Percentiles rank a stretch among this genome's conserved stretches.
These are phyloP conservation scores for Mentha longifolia DNA, from an alignment of 257 asterid genomes.

Conservation along the genomic window DNA sequence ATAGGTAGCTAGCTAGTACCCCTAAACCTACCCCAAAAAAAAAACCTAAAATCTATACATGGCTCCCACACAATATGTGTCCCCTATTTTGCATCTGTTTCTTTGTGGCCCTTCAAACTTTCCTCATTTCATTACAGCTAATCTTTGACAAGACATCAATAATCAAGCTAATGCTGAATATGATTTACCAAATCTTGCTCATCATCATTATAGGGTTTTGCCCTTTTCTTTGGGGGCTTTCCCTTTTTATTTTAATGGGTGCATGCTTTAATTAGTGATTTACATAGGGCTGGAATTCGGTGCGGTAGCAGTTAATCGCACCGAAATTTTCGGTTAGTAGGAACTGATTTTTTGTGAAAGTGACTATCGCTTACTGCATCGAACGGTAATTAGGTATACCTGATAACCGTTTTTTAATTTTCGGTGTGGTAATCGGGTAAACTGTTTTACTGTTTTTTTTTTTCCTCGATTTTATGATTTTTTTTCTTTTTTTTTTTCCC, in stretches of 20 bases:
- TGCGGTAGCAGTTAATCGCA: too few species aligned
- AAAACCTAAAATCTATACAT: constrained; percentile 3
- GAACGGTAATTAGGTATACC: too few species aligned
- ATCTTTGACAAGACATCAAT: constrained; percentile 38
- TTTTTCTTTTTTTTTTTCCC: too few species aligned
- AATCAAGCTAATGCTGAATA: constrained; percentile 14
- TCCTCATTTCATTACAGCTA: constrained; percentile 40
- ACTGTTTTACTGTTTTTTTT: too few species aligned
- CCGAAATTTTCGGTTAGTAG: too few species aligned
- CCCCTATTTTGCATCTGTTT: constrained; percentile 33
- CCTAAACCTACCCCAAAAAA: background rate
- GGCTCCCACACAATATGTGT: constrained; percentile 28
- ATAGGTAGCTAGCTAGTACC: background rate
- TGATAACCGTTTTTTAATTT: too few species aligned
- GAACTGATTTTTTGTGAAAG: too few species aligned
- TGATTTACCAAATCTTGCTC: constrained; percentile 26
- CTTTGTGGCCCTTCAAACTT: constrained; percentile 20
- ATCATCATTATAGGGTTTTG: constrained; percentile 23
- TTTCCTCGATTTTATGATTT: too few species aligned
- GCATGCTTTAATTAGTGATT: constrained; percentile 25
- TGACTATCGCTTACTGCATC: too few species aligned
- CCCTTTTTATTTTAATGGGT: constrained; percentile 16
- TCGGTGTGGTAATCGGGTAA: too few species aligned
- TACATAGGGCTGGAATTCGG: too few species aligned
- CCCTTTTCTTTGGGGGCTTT: background rate